Conservation (phyloP, 495 filamentous ascomycete species). For the Cercophora sp. region DNA sequence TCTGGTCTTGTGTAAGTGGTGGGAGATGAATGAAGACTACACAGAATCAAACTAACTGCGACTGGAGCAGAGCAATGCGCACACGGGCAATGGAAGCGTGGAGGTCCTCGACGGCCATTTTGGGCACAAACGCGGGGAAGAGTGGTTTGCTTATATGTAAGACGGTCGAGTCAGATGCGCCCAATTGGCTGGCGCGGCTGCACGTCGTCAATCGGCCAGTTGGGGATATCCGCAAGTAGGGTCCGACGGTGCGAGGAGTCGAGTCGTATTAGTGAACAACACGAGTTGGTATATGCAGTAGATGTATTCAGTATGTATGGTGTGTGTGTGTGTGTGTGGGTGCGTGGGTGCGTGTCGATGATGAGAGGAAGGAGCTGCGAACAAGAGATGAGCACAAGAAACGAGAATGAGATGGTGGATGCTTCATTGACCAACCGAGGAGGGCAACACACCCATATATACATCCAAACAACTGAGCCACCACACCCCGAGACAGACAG, state of each 20-base stretch:
- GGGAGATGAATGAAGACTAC: no score
- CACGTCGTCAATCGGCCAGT: conserved; percentile 5
- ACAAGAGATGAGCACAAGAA: no score
- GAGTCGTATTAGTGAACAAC: neutral
- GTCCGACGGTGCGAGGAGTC: neutral
- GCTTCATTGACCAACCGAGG: neutral
- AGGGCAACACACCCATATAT: no score
- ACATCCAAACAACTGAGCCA: no score
- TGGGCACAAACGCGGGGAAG: conserved; percentile 6
- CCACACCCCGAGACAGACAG: no score
- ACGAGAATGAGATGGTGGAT: neutral
- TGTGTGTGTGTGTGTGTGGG: no score
- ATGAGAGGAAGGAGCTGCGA: no score
- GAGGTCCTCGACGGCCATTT: conserved; percentile 24
- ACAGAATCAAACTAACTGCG: conserved; percentile 31
- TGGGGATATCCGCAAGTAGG: conserved; percentile 32
- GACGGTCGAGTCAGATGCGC: no score
- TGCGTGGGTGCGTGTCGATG: no score
- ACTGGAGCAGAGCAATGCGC: conserved; percentile 32
- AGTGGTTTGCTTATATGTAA: neutral
- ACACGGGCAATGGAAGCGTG: conserved; percentile 28
- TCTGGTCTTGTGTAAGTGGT: conserved; percentile 10
- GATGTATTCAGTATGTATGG: no score
- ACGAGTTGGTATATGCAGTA: no score
- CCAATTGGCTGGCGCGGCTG: neutral